These are phyloP conservation scores for Cadophora luteo-olivacea DNA, from an alignment of 2,329 filamentous ascomycete genomes.

Conservation along the genomic window DNA sequence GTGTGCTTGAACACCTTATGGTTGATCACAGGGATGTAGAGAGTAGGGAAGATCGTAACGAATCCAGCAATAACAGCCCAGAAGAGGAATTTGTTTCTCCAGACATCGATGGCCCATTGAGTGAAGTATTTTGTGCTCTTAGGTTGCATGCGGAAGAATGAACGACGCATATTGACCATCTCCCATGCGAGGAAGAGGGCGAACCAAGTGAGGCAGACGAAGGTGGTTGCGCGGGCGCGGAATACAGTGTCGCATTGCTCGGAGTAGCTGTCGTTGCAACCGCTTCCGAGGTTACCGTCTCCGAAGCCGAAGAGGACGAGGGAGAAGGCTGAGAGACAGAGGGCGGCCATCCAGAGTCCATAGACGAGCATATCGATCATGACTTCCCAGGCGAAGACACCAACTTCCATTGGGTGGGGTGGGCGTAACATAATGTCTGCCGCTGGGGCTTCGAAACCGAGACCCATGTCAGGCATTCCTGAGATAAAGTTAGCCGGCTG, in stretches of 20 bases:
- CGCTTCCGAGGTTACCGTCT: slow-evolving; percentile 57
- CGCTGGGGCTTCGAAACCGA: slow-evolving; percentile 79
- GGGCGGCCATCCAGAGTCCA: slow-evolving; percentile 76
- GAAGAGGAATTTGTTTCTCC: slow-evolving; percentile 76
- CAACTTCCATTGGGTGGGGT: slow-evolving; percentile 70
- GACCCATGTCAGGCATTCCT: slow-evolving; percentile 78
- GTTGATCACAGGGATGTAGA: slow-evolving; percentile 75
- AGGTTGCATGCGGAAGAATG: slow-evolving; percentile 78
- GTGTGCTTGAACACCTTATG: slow-evolving; percentile 69
- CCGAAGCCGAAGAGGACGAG: slow-evolving; percentile 69
- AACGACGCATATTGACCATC: slow-evolving; percentile 74
- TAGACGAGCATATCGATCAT: slow-evolving; percentile 82
- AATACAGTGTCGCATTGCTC: slow-evolving; percentile 67
- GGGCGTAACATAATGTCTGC: slow-evolving; percentile 80
- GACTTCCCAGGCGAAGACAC: slow-evolving; percentile 81
- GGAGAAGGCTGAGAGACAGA: slow-evolving; percentile 68
- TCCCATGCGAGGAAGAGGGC: slow-evolving; percentile 81
- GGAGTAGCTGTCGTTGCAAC: slow-evolving; percentile 66
- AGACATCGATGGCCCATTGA: slow-evolving; percentile 71
- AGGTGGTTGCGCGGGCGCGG: slow-evolving; percentile 75
- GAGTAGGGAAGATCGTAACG: slow-evolving; percentile 61
- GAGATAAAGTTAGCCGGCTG: no score
- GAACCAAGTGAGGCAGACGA: slow-evolving; percentile 78
- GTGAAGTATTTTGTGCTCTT: slow-evolving; percentile 65
- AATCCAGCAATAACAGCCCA: slow-evolving; percentile 65